Evolutionary conservation across 208 protist genomes (phyloP).

Genomic region (Leptomonas seymouri): DNA sequence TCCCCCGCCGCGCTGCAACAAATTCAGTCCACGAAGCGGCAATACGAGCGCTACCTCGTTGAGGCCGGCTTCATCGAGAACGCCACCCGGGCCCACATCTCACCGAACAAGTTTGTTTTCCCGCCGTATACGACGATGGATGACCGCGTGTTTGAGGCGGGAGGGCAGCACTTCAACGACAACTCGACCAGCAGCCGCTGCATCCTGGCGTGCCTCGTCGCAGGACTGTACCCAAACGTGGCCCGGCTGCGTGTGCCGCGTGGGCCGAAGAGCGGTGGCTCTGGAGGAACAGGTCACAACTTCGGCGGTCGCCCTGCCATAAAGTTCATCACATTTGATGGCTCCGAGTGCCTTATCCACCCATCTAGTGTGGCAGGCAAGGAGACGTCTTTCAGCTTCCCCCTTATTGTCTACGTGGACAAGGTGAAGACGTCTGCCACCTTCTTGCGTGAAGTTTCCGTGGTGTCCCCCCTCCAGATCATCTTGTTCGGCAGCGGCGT

Average conservation of each 20-base stretch:
- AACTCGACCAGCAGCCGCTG: slow-evolving; percentile 86
- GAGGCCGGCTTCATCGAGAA: slow-evolving; percentile 90
- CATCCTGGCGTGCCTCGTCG: slow-evolving; percentile 90
- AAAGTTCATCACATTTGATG: slow-evolving; percentile 74
- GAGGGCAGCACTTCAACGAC: slow-evolving; percentile 79
- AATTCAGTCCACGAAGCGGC: slow-evolving; percentile 91
- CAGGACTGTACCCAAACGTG: slow-evolving; percentile 96
- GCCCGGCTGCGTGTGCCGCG: slow-evolving; percentile 57
- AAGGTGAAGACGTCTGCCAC: slow-evolving; percentile 93
- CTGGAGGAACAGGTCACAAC: too few species aligned
- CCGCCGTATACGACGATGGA: slow-evolving; percentile 72
- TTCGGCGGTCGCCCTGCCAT: slow-evolving; percentile 17
- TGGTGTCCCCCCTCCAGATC: slow-evolving; percentile 91
- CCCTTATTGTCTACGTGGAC: slow-evolving; percentile 94
- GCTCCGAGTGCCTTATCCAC: slow-evolving; percentile 87
- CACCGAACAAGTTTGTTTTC: slow-evolving; percentile 60
- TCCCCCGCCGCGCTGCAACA: slow-evolving; percentile 75
- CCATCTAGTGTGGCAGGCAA: slow-evolving; percentile 90
- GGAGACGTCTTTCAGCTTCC: slow-evolving; percentile 66
- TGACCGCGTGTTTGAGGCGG: slow-evolving; percentile 79
- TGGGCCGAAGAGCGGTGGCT: slow-evolving; percentile 10
- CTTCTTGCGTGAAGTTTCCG: slow-evolving; percentile 92
- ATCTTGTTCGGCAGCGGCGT: slow-evolving; percentile 92
- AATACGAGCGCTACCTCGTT: slow-evolving; percentile 92
- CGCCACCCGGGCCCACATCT: slow-evolving; percentile 12